These are phyloP conservation scores for Amborella trichopoda DNA, from an alignment of 164 flowering plant species.

Conservation along the genomic window DNA sequence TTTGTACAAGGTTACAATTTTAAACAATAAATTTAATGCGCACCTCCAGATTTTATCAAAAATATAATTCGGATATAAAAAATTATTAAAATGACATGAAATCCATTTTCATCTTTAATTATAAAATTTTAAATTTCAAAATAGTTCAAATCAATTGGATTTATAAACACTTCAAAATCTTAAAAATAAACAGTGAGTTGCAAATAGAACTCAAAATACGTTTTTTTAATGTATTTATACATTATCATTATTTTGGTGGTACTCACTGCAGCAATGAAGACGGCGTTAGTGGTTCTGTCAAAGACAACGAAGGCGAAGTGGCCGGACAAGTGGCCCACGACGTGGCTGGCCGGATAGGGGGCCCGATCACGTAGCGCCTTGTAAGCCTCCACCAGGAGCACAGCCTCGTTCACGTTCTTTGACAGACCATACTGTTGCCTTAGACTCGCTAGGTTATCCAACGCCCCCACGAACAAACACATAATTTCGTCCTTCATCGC, in stretches of 20 bases:
- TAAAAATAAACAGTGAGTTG: too few relatives aligned
- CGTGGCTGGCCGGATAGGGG: slow-evolving; percentile 73
- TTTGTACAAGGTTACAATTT: too few relatives aligned
- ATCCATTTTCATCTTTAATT: too few relatives aligned
- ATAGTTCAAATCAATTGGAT: too few relatives aligned
- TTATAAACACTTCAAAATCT: too few relatives aligned
- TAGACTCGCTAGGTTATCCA: slow-evolving; percentile 45
- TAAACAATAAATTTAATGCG: too few relatives aligned
- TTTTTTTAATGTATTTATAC: too few relatives aligned
- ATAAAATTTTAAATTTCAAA: too few relatives aligned
- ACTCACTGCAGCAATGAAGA: slow-evolving; percentile 55
- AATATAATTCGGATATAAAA: too few relatives aligned
- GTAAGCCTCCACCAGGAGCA: slow-evolving; percentile 71
- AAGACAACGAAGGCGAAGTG: slow-evolving; percentile 64
- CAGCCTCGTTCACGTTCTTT: slow-evolving; percentile 55
- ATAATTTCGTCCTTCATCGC: slow-evolving; percentile 34
- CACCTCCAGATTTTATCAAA: too few relatives aligned
- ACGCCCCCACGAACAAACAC: slow-evolving; percentile 59
- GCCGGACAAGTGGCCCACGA: slow-evolving; percentile 60
- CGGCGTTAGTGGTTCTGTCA: slow-evolving; percentile 42
- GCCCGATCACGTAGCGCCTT: slow-evolving; percentile 75
- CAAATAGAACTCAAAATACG: too few relatives aligned
- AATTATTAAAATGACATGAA: too few relatives aligned
- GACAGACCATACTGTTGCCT: slow-evolving; percentile 66
- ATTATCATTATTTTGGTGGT: background rate